Conservation (phyloP, 2,329 filamentous ascomycete species). For the Thelonectria discophora region DNA sequence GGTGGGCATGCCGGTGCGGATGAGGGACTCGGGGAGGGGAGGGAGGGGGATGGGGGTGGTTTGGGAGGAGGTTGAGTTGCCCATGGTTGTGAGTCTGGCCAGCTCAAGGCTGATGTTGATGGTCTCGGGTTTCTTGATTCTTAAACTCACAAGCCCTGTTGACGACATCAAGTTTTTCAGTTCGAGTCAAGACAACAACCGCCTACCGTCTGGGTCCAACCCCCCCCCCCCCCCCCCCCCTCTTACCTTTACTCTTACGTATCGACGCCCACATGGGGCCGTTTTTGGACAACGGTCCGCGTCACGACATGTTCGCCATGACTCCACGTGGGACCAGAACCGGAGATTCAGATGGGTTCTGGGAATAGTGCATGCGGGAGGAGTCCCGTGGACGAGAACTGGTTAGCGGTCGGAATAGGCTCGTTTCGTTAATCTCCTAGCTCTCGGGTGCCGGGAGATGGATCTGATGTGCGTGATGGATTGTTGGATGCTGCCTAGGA, state of each 20-base stretch:
- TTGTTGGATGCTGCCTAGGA: no score
- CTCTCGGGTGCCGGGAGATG: no score
- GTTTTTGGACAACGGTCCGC: neutral
- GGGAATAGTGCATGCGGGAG: no score
- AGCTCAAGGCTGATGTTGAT: neutral
- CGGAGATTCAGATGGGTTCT: no score
- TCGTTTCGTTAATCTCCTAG: no score
- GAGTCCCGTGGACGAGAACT: no score
- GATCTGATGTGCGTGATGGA: no score
- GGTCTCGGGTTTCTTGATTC: neutral
- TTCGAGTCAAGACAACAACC: no score
- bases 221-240: neutral
- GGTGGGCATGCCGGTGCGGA: conserved; percentile 5
- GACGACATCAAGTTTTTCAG: no score
- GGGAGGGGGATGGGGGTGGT: neutral
- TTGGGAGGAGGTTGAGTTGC: conserved; percentile 14
- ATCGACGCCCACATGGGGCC: neutral
- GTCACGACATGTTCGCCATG: neutral
- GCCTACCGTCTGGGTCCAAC: no score
- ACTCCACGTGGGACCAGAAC: neutral
- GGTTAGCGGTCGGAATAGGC: no score
- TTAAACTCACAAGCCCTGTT: no score
- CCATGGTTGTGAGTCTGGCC: conserved; percentile 3
- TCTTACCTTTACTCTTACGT: neutral
- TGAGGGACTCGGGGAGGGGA: conserved; percentile 14